phyloP scores from a whole-genome alignment of 2,329 filamentous ascomycete species.

The Pseudogymnoascus destructans region DNA sequence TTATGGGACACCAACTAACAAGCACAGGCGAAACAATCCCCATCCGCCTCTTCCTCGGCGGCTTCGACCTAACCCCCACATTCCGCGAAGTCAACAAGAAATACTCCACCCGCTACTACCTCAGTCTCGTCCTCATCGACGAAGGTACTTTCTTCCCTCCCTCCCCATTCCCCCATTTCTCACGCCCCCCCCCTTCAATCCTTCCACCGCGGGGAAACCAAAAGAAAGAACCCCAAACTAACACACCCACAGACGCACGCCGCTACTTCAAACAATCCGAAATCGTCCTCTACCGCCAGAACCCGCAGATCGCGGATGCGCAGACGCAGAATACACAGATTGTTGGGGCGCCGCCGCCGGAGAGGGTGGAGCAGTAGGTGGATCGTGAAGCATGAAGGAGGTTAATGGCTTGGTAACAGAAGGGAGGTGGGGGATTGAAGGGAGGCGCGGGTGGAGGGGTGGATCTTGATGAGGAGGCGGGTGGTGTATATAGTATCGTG shows the following conservation, averaged over 20 bases:
- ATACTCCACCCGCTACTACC: constrained; percentile 94
- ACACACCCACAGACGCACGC: constrained; percentile 57
- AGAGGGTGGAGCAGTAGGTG: constrained; percentile 15
- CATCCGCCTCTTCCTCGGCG: constrained; percentile 90
- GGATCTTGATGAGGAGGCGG: background rate
- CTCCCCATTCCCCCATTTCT: background rate
- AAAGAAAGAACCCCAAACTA: constrained; percentile 11
- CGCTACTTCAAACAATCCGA: constrained; percentile 99
- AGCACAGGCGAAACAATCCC: constrained; percentile 70
- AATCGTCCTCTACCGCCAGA: constrained; percentile 88
- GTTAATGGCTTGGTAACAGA: too few species aligned
- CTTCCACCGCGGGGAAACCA: background rate
- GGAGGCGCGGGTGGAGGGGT: background rate
- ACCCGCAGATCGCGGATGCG: constrained; percentile 38
- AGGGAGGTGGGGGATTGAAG: background rate
- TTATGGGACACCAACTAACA: background rate
- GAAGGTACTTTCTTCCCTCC: constrained; percentile 48
- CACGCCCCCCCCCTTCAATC: too few species aligned
- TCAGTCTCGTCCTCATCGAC: constrained; percentile 89
- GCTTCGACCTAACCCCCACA: constrained; percentile 93
- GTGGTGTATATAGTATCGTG: background rate
- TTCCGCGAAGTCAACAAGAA: constrained; percentile 99
- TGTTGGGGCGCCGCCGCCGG: constrained; percentile 24
- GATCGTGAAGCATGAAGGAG: background rate
- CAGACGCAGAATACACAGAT: constrained; percentile 25